Evolutionary conservation across 176 grass and related monocot genomes (phyloP), one percentile per base, ranked within the genome.

Genomic region (Melocanna baccifera): DNA sequence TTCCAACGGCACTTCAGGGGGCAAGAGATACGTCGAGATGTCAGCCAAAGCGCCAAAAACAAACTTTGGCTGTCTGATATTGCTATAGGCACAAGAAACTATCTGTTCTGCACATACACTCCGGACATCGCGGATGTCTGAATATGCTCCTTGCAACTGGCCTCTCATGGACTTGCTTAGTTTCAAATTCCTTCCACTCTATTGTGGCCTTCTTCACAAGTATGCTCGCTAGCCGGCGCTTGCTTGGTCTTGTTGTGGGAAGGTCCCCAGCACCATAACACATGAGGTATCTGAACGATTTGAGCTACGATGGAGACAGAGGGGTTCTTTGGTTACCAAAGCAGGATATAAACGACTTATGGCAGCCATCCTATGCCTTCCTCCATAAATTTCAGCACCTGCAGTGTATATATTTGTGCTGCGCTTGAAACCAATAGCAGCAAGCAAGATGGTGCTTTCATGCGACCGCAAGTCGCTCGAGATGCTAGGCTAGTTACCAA

Each of bases 141-240:
- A 92, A 99, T 41, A 98, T 76, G 74, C 96, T 99, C 43, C 96
- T 91, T 51, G 93, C 96, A 78, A 88, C 42, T 63, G 96, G 96
- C 53, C 96, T 94, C 61, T 99, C 93, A 73, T 89, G 89, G 36
- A 99, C 88, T 80, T 95, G 91, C 74, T 99, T 94, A 77, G 48
- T 87, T 86, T 99, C 86, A 84, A 99, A 99, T 70, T 96, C 96
- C 28, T 92, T 95, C 96, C 96, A 99, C 75, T 99, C 93, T 72
- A 96, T 96, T 1, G 91, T 99, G 62, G 73, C 53, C 74, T 99
- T 99, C 76, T 88, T 96, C 47, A 90, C 85, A 83, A 96, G 91
- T 88, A 99, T 96, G 75, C 87, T 96, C 9, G 93, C 91, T 72
- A 99, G 66, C 36, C 93, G 75, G 5, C 93, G 93, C 61, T 96